phyloP scores from a whole-genome alignment of 2,329 filamentous ascomycete species.

The Ceratocystis eucalypticola region DNA sequence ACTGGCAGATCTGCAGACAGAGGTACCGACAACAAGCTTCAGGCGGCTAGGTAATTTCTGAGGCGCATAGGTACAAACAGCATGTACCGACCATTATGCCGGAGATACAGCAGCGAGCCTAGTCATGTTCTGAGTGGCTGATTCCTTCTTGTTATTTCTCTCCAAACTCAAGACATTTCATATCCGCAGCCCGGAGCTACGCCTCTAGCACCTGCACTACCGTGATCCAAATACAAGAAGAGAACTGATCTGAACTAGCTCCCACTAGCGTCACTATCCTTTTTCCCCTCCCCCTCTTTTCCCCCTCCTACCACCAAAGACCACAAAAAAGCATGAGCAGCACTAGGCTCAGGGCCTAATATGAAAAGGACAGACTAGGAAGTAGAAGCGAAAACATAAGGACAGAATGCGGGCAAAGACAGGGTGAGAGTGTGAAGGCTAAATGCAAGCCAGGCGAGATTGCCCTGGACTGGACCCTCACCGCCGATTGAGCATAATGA shows the following conservation, averaged over 20 bases:
- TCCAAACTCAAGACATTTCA: background rate
- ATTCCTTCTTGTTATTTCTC: background rate
- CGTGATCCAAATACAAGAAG: background rate
- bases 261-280: background rate
- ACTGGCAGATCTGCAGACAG: background rate
- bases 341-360: background rate
- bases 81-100: background rate
- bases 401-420: background rate
- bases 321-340: background rate
- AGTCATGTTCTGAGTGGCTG: background rate
- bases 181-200: background rate
- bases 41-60: too few relatives aligned
- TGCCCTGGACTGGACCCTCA: background rate
- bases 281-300: background rate
- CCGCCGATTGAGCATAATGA: conserved; percentile 6
- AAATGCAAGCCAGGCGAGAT: background rate
- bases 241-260: background rate
- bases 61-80: background rate
- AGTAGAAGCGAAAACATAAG: background rate
- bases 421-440: background rate
- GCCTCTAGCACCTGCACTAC: background rate
- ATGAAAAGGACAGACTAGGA: background rate
- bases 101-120: background rate
- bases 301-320: background rate
- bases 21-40: background rate